Evolutionary conservation across 176 grass and related monocot genomes (phyloP).

Genomic region (Aechmea fasciata): DNA sequence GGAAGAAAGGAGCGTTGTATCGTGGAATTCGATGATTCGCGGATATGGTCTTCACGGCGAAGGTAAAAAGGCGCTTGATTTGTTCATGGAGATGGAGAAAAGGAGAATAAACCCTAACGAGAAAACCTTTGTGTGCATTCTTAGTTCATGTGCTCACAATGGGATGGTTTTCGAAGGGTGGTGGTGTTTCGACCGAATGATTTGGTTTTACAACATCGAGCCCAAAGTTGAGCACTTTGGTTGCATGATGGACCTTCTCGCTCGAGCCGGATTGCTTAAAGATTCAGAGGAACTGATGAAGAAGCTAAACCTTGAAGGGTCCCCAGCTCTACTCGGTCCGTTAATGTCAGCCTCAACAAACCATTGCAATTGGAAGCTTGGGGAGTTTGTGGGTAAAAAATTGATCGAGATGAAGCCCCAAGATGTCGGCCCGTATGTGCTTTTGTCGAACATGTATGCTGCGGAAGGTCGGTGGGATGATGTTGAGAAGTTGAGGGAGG

Average conservation of each 20-base stretch:
- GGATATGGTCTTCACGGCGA: constrained; percentile 51
- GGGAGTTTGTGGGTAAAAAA: constrained; percentile 50
- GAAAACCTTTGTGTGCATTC: constrained; percentile 43
- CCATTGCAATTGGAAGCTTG: constrained; percentile 32
- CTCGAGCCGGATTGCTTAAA: constrained; percentile 38
- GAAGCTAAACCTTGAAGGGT: constrained; percentile 13
- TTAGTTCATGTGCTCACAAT: constrained; percentile 56
- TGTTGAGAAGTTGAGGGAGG: constrained; percentile 45
- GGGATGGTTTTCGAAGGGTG: constrained; percentile 63
- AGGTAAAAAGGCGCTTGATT: constrained; percentile 37
- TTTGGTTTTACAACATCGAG: constrained; percentile 28
- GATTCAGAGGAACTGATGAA: constrained; percentile 25
- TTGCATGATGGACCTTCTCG: constrained; percentile 66
- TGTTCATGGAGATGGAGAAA: constrained; percentile 64
- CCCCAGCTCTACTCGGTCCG: constrained; percentile 29
- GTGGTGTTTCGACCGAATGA: constrained; percentile 60
- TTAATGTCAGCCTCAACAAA: constrained; percentile 36
- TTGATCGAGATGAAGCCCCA: constrained; percentile 43
- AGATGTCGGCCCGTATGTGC: constrained; percentile 39
- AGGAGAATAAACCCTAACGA: constrained; percentile 32
- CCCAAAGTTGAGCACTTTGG: constrained; percentile 53
- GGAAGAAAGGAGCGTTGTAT: constrained; percentile 27
- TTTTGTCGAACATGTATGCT: constrained; percentile 51
- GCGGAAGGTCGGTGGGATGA: constrained; percentile 47
- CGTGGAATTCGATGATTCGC: constrained; percentile 74